Evolutionary conservation across 768 basidiomycete genomes (phyloP).

Genomic region (Lactarius evosmus): DNA sequence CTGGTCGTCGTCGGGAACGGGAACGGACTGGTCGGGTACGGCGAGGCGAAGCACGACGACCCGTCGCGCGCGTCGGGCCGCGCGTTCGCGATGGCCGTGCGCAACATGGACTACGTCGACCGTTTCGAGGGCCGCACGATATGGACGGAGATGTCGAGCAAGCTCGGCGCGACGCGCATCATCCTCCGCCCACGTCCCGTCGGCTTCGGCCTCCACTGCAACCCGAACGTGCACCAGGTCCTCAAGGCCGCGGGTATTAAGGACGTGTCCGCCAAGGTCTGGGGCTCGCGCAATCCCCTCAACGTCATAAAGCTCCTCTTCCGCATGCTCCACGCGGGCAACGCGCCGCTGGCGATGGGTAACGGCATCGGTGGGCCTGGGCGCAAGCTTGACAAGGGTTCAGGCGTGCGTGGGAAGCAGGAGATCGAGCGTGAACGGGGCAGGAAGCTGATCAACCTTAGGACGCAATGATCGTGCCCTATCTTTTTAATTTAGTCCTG

Average conservation of each 20-base stretch:
- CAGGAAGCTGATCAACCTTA: conserved; percentile 66
- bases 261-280: conserved; percentile 92
- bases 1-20: conserved; percentile 81
- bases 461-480: conserved; percentile 41
- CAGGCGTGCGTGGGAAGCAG: conserved; percentile 61
- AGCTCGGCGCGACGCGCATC: conserved; percentile 80
- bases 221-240: conserved; percentile 84
- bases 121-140: conserved; percentile 95
- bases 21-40: conserved; percentile 77
- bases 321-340: conserved; percentile 81
- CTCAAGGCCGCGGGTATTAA: conserved; percentile 93
- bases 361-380: conserved; percentile 75
- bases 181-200: conserved; percentile 78
- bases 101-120: conserved; percentile 89
- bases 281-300: conserved; percentile 84
- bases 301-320: conserved; percentile 85
- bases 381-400: conserved; percentile 68
- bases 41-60: conserved; percentile 74
- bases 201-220: conserved; percentile 90
- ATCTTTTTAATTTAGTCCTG: conserved; percentile 12
- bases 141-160: conserved; percentile 84
- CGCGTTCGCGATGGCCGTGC: conserved; percentile 66
- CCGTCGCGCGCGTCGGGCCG: conserved; percentile 49
- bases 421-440: conserved; percentile 84
- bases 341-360: conserved; percentile 77